Evolutionary conservation across 179 eudicot genomes (phyloP).

Genomic region (Beta macrorhiza): DNA sequence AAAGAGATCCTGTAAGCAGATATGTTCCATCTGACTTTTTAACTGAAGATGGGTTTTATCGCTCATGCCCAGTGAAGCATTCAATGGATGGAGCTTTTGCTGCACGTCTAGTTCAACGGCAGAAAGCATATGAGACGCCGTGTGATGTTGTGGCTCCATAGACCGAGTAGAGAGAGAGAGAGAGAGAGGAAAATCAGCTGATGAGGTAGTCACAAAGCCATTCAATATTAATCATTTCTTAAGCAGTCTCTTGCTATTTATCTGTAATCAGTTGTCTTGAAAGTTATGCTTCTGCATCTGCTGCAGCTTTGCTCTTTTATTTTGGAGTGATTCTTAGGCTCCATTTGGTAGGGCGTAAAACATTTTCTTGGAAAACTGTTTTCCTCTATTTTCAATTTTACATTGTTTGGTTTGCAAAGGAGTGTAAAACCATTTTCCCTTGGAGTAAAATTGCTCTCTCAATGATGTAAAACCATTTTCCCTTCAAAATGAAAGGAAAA

Average conservation of each 20-base stretch:
- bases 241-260: background rate
- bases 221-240: background rate
- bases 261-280: background rate
- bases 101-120: constrained; percentile 69
- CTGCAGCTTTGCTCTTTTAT: background rate
- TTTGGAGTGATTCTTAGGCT: no score
- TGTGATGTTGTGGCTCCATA: background rate
- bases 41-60: constrained; percentile 64
- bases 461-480: no score
- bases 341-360: no score
- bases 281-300: background rate
- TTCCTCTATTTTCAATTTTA: no score
- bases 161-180: background rate
- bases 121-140: background rate
- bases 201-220: background rate
- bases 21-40: constrained; percentile 59
- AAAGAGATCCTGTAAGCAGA: constrained; percentile 57
- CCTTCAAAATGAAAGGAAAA: no score
- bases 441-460: no score
- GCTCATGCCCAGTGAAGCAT: constrained; percentile 82
- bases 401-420: no score
- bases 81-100: constrained; percentile 95
- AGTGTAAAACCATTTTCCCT: no score
- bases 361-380: no score
- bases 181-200: background rate